phyloP scores from a whole-genome alignment of 1,284 basidiomycete genomes.

The Hymenochaete sp. region DNA sequence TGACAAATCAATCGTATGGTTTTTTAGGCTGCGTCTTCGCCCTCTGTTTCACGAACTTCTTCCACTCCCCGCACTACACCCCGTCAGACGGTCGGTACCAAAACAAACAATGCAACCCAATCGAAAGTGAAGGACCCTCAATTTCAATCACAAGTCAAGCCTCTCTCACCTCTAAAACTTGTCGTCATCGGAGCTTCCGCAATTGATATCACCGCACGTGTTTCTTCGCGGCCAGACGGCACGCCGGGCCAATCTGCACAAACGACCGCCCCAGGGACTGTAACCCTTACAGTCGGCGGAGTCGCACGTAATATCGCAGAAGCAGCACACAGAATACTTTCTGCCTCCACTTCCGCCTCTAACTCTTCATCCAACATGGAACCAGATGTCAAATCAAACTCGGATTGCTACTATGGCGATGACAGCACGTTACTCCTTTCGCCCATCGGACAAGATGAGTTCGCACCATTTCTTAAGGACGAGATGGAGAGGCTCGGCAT shows the following conservation, averaged over 20 bases:
- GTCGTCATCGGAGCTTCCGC: constrained; percentile 79
- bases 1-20: no score
- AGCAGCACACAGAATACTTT: constrained; percentile 62
- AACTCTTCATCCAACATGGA: constrained; percentile 23
- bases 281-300: constrained; percentile 76
- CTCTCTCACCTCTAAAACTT: constrained; percentile 31
- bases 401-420: not conserved
- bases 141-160: not conserved
- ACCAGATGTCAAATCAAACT: not conserved
- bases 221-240: constrained; percentile 26
- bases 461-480: constrained; percentile 53
- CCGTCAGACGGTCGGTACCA: not conserved
- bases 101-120: not conserved
- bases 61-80: no score
- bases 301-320: constrained; percentile 94
- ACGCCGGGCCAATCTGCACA: constrained; percentile 29
- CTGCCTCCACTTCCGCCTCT: constrained; percentile 30
- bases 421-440: constrained; percentile 46
- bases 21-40: no score
- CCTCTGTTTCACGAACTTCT: no score
- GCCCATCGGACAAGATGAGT: constrained; percentile 58
- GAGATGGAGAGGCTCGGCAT: constrained; percentile 60
- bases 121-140: not conserved
- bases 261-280: constrained; percentile 76
- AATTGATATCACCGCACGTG: constrained; percentile 71